Evolutionary conservation across 495 filamentous ascomycete species (phyloP), one percentile per base, ranked within the genome.

Genomic region (Immersiella caudata): DNA sequence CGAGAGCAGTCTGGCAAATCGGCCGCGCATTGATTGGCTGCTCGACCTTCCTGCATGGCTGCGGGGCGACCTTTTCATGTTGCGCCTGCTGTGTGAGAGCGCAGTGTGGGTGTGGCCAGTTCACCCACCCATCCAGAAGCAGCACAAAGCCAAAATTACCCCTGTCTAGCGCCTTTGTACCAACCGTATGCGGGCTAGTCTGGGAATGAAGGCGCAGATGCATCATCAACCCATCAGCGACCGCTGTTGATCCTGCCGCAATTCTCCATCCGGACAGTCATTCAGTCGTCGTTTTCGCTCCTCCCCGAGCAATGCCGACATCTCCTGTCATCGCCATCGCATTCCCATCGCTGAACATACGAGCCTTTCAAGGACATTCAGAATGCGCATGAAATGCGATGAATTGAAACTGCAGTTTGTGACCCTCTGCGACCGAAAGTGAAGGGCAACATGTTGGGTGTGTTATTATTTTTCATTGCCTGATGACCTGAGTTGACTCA

Each of bases 1-100:
- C 60, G 57, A 68, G 50, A 46, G 40, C 66, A 69, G 46, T 26
- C 70, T 67, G 66, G 54, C 64, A 64, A 72, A 64, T 72, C 70
- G 63, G 69, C 61, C 52, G 22, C 18, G 58, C 62, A 63, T 46
- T 76, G 73, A 77, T 77, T 77, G 75, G 75, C 67, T 40, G 18
- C 16, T 36, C 49, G 24, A 14, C 56, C 59, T 36, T 70, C 58
- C 70, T 73, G 69, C 69, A 73, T n/a, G 61, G 52, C 65, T 71
- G 74, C 70, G 71, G 74, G 72, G 62, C 57, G 67, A 66, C 71
- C 67, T 64, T n/a, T 57, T 65, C 50, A 62, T 59, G 55, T 55
- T 67, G 64, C 66, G 60, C 56, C 59, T 65, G 56, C 56, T 59
- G 56, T 59, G 56, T 29, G 56, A n/a, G 56, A 27, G 20, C 11